Conservation (phyloP, 2,329 filamentous ascomycete species). For the Pseudogymnoascus sp. region DNA sequence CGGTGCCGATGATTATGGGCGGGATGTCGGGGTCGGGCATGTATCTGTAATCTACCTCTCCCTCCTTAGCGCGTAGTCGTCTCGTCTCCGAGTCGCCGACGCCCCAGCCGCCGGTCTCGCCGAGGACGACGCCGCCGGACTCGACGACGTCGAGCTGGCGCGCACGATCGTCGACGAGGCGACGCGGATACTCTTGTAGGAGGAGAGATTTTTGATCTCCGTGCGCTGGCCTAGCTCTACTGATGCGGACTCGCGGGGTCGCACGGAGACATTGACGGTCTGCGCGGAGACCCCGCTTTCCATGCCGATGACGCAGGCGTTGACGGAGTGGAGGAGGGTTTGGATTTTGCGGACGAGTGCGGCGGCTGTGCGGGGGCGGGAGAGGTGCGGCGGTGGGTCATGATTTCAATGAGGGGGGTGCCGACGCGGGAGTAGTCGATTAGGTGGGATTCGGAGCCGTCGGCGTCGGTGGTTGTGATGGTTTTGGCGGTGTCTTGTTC, state of each 20-base stretch:
- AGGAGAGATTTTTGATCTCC: slow-evolving; percentile 96
- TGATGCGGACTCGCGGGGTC: slow-evolving; percentile 37
- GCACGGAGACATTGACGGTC: slow-evolving; percentile 94
- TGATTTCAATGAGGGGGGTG: slow-evolving; percentile 87
- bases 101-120: slow-evolving; percentile 91
- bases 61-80: slow-evolving; percentile 83
- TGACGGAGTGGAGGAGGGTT: slow-evolving; percentile 67
- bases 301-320: slow-evolving; percentile 87
- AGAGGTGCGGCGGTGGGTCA: slow-evolving; percentile 84
- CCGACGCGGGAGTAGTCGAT: slow-evolving; percentile 94
- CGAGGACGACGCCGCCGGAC: slow-evolving; percentile 64
- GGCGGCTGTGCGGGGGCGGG: slow-evolving; percentile 79
- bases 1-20: slow-evolving; percentile 66
- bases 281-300: slow-evolving; percentile 84
- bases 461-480: slow-evolving; percentile 52
- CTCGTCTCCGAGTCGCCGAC: slow-evolving; percentile 76
- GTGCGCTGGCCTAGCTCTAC: slow-evolving; percentile 72
- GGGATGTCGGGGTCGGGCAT: slow-evolving; percentile 94
- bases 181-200: slow-evolving; percentile 91
- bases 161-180: slow-evolving; percentile 84
- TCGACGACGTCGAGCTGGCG: slow-evolving; percentile 79
- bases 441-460: slow-evolving; percentile 60
- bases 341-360: slow-evolving; percentile 88
- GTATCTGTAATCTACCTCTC: slow-evolving; percentile 94
- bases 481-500: slow-evolving; percentile 98